A percentile compares a stretch with the other conserved stretches of the same genome.
Evolutionary conservation across 1,284 basidiomycete species (phyloP).

Genomic region (Austroboletus niveus): DNA sequence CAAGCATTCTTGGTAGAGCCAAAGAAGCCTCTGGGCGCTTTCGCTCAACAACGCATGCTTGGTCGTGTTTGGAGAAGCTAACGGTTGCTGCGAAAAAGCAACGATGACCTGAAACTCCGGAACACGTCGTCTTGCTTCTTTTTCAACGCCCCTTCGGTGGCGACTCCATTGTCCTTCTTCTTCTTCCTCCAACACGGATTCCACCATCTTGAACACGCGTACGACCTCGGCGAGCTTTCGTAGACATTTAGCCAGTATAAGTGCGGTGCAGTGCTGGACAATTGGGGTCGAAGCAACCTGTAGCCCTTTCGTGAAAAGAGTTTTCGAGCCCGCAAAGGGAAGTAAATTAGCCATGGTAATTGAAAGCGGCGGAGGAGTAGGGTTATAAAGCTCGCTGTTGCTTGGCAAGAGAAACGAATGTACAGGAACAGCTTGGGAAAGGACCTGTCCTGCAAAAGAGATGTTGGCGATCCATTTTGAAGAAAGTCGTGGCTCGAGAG

Average conservation of each 20-base stretch:
- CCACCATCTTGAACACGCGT: conserved; percentile 49
- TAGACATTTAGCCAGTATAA: conserved; percentile 71
- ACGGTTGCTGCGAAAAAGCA: conserved; percentile 64
- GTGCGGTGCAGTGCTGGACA: conserved; percentile 81
- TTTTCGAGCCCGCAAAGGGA: conserved; percentile 67
- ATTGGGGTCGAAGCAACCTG: conserved; percentile 60
- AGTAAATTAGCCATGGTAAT: conserved; percentile 74
- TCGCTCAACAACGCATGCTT: conserved; percentile 69
- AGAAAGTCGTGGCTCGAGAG: conserved; percentile 83
- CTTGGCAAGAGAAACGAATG: conserved; percentile 56
- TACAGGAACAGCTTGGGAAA: conserved; percentile 73
- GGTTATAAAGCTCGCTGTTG: conserved; percentile 45
- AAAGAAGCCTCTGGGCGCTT: conserved; percentile 74
- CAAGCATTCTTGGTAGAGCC: conserved; percentile 79
- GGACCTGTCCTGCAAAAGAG: conserved; percentile 73
- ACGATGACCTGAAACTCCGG: conserved; percentile 85
- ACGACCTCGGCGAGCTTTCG: conserved; percentile 65
- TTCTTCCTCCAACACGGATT: conserved; percentile 59
- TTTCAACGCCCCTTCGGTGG: conserved; percentile 62
- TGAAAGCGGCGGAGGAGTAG: conserved; percentile 69
- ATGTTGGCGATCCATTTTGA: conserved; percentile 90
- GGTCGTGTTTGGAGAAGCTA: conserved; percentile 10
- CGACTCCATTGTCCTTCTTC: conserved; percentile 70
- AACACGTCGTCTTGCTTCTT: conserved; percentile 72
- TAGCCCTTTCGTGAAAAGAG: conserved; percentile 77